Evolutionary conservation across 2,329 filamentous ascomycete species (phyloP).

Genomic region (Hirsutella rhossiliensis): DNA sequence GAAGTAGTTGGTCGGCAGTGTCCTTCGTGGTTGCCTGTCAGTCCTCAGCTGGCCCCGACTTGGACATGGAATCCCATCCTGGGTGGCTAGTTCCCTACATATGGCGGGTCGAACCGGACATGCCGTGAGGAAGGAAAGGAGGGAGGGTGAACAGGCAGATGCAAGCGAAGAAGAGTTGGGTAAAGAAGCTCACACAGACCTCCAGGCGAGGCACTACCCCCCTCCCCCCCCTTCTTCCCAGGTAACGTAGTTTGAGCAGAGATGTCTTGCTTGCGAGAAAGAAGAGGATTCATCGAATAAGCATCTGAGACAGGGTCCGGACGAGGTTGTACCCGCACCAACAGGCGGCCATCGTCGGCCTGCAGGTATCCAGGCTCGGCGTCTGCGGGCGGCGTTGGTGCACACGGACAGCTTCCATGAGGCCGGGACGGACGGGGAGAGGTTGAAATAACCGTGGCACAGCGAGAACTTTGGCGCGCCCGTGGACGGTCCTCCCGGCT

Average conservation of each 20-base stretch:
- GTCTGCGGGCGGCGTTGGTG: neutral
- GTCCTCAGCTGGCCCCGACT: neutral
- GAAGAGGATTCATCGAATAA: neutral
- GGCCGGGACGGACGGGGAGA: neutral
- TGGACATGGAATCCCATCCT: neutral
- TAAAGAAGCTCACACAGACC: neutral
- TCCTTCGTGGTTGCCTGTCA: neutral
- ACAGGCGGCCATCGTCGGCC: neutral
- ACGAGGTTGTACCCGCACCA: constrained; percentile 1
- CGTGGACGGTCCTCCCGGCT: neutral
- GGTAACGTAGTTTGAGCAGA: too few relatives aligned
- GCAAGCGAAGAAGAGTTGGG: neutral
- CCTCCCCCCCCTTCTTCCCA: too few relatives aligned
- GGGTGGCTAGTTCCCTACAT: constrained; percentile 2
- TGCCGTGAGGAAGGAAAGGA: neutral
- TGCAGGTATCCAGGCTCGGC: neutral
- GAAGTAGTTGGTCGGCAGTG: too few relatives aligned
- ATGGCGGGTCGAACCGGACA: neutral
- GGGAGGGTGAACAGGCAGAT: neutral
- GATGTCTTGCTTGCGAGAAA: neutral
- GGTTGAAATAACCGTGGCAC: neutral
- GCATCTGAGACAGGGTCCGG: constrained; percentile 1
- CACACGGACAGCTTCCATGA: neutral
- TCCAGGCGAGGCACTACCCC: neutral
- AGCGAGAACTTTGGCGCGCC: neutral